These are phyloP conservation scores for Xylaria sp. DNA, from an alignment of 2,329 filamentous ascomycete genomes.

Conservation along the genomic window DNA sequence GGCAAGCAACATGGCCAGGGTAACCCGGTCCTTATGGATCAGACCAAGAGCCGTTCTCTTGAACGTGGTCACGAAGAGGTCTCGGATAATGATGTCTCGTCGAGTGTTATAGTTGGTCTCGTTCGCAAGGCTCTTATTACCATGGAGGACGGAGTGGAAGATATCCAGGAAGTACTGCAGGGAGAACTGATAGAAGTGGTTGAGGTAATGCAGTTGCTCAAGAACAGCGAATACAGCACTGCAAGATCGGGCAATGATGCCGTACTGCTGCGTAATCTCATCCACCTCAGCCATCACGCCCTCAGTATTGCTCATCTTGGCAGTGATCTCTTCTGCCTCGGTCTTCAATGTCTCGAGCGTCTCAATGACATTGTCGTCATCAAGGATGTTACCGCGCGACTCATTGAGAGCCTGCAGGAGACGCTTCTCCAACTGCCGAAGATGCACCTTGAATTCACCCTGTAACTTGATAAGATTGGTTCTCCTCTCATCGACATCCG, in stretches of 20 bases:
- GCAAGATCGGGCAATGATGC: conserved; percentile 86
- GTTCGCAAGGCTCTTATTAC: conserved; percentile 65
- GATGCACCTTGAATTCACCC: conserved; percentile 97
- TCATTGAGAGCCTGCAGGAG: conserved; percentile 93
- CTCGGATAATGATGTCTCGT: conserved; percentile 82
- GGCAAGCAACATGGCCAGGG: conserved; percentile 87
- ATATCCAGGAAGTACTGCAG: conserved; percentile 97
- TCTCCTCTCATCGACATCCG: conserved; percentile 91
- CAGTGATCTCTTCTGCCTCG: conserved; percentile 90
- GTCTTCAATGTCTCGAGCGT: conserved; percentile 97
- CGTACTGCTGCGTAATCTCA: conserved; percentile 90
- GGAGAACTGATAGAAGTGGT: conserved; percentile 99
- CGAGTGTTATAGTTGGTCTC: conserved; percentile 72
- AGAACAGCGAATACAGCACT: conserved; percentile 95
- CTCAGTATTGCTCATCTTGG: conserved; percentile 93
- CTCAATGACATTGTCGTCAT: conserved; percentile 97
- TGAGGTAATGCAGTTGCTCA: conserved; percentile 95
- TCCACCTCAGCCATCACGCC: conserved; percentile 98
- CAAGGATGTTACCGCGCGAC: conserved; percentile 93
- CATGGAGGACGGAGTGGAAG: conserved; percentile 84
- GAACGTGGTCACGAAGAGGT: conserved; percentile 87
- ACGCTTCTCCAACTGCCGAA: conserved; percentile 90
- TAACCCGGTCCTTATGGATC: conserved; percentile 89
- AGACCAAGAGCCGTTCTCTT: conserved; percentile 89
- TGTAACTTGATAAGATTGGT: conserved; percentile 98